Base-by-base conservation (phyloP, 2,329 filamentous ascomycete genomes). In the Rutstroemia sydowiana region DNA sequence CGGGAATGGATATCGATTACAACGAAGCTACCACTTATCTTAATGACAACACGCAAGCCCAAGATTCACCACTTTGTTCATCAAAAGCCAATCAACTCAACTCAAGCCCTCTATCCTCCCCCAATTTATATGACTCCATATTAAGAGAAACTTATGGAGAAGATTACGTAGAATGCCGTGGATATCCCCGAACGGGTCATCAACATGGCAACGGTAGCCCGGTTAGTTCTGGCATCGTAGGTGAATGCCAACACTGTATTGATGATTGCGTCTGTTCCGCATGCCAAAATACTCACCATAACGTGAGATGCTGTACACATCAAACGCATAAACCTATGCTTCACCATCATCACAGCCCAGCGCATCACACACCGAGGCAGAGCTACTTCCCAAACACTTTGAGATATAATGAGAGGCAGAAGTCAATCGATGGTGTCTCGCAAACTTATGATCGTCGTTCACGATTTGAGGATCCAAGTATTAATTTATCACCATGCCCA, bases 191-290 rank as follows among this genome's bases (percentile, higher is more conserved):
- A 39, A 63, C 62, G 18, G 59, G 61, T 20, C 58, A 63, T 48
- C 31, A 51, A 31, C 48, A 37, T n/a, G 44, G 51, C 14, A 51
- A 55, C 23, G 52, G 57, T 7, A 63, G 61, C 36, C 57, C 58
- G n/a, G 45, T 53, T 7, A 51, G 30, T 20, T 49, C 55, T 3
- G 62, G 58, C 2, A 34, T 58, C 16, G 47, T 64, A 41, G 63
- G 62, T 23, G 54, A 58, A 44, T 65, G 63, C 21, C 62, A 64
- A 45, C 62, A 65, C 41, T 64, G 60, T 34, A 54, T 59, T 23
- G 58, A 65, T 42, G 62, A 63, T 44, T 65, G 59, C 36, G 53
- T 56, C 14, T 63, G 59, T 48, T 44, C 28, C 26, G 56, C 62
- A 9, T 64, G 61, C 32, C 58, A 57, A 51, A 58, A 50, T 26